Base-by-base conservation (phyloP, 2,329 filamentous ascomycete species). In the Microsporum ferrugineum region DNA sequence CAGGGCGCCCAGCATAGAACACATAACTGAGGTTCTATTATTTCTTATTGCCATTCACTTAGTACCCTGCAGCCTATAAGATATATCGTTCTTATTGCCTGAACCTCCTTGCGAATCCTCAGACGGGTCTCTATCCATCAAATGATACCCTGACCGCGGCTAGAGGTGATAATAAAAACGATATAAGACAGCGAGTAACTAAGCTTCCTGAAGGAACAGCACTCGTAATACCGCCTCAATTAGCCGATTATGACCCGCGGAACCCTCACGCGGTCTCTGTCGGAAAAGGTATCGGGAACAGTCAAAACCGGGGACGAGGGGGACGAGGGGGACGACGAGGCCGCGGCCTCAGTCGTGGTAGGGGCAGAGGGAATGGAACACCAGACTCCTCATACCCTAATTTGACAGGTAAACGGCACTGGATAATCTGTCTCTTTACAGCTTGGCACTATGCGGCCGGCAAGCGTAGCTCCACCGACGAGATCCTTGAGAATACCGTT, bases 391-490 rank as follows among this genome's bases (percentile, higher is more conserved):
- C 23, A 59, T n/a, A 14, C 59, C 45, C 63, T 5, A 53, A 62
- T 5, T 23, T 61, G 1, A 61, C 60, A 2, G 58, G 63, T 3
- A 72, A 69, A 27, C 69, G 70, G 10, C 80, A 83, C 60, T 85
- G 80, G 77, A 77, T 86, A 31, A 78, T 80, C 0, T 85, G 83
- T 64, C 69, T 86, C 0, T 85, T 85, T 64, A 85, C 82, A 0
- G 83, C 80, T 1, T 67, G 70, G 2, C 70, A 71, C 1, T 81
- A 77, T 62, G 83, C 83, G 0, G 72, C 69, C 47, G 68, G 63
- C 4, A 77, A 74, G 31, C 66, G 69, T 34, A 71, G 68, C 61
- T 62, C 72, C 0, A 71, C 73, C 0, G 67, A 70, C 0, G 65
- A 69, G 12, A 83, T 86, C 41, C 59, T 85, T 8, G 65, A 65